Evolutionary conservation across 495 filamentous ascomycete genomes (phyloP), one percentile per base, ranked within the genome.

Genomic region (Xylaria telfairii): DNA sequence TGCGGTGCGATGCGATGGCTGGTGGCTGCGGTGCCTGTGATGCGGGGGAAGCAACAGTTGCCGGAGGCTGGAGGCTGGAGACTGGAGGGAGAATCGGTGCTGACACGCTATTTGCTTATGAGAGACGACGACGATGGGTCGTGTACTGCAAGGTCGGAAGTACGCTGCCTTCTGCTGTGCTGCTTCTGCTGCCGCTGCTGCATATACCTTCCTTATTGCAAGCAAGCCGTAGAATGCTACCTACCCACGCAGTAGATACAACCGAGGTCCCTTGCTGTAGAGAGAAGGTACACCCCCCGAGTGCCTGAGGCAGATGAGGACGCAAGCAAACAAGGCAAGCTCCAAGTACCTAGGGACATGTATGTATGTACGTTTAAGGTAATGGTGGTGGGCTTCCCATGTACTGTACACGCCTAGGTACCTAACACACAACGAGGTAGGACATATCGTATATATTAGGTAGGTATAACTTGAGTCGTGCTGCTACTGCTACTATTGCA

Each of bases 61-160:
- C 53, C 41, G 51, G 44, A 69, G 41, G 26, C 21, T 51, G 30
- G 46, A 17, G 21, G 41, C 24, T 53, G 67, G n/a, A n/a, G n/a
- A n/a, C n/a, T n/a, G n/a, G n/a, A 42, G 44, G 37, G 26, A 34
- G 6, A 30, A 53, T 41, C 44, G 54, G 30, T 28, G 34, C 46
- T n/a, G 46, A 42, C 32, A 53, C 62, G 24, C 62, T 51, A 66
- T 53, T 66, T 39, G 44, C 63, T 53, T 34, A 66, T 66, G 47
- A 30, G 63, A 66, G 32, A 66, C 21, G 64, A 13, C 15, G 44
- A 24, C 26, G 19, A 64, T 47, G 12, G 61, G 24, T 26, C 4
- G 21, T 57, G 53, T n/a, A 57, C 10, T 46, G 44, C 24, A 41
- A 12, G 13, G 42, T 10, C 41, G n/a, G 26, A n/a, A 32, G 37